These are phyloP conservation scores for Coniochaeta pulveracea DNA, from an alignment of 2,329 filamentous ascomycete species.

Conservation along the genomic window DNA sequence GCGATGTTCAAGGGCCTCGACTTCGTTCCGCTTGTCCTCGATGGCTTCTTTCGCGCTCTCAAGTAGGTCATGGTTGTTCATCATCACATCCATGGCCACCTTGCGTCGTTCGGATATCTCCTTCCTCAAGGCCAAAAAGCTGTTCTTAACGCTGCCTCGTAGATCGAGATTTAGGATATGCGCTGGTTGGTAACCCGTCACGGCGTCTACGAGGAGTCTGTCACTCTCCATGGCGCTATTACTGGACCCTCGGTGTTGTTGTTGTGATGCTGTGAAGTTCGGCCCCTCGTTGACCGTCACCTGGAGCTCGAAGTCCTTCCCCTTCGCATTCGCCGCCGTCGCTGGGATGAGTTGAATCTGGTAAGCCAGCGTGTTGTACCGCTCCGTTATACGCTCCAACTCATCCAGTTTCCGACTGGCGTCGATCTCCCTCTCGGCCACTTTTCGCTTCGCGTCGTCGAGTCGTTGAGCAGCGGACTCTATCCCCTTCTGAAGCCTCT, in stretches of 20 bases:
- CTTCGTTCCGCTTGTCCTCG: constrained; percentile 86
- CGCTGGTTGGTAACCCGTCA: constrained; percentile 79
- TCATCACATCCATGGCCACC: constrained; percentile 73
- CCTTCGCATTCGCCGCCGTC: constrained; percentile 76
- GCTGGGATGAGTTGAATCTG: constrained; percentile 83
- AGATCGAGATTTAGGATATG: constrained; percentile 86
- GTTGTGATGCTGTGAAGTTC: constrained; percentile 60
- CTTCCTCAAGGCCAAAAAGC: constrained; percentile 68
- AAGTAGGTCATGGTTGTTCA: constrained; percentile 87
- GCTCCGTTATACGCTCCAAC: constrained; percentile 79
- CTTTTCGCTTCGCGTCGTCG: constrained; percentile 74
- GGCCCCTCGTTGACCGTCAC: constrained; percentile 70
- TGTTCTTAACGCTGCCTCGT: constrained; percentile 68
- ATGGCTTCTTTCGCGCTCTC: constrained; percentile 95
- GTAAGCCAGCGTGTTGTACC: constrained; percentile 90
- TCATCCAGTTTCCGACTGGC: constrained; percentile 80
- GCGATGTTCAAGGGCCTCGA: constrained; percentile 82
- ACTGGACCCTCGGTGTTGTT: constrained; percentile 24
- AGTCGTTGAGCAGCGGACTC: constrained; percentile 65
- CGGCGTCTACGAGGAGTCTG: constrained; percentile 68
- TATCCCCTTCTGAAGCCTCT: constrained; percentile 81
- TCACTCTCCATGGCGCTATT: constrained; percentile 44
- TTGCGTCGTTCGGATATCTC: constrained; percentile 86
- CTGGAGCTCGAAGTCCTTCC: constrained; percentile 71
- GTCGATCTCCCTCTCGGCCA: constrained; percentile 79